phyloP scores from a whole-genome alignment of 2,329 filamentous ascomycete species.

The Coleophoma crateriformis region DNA sequence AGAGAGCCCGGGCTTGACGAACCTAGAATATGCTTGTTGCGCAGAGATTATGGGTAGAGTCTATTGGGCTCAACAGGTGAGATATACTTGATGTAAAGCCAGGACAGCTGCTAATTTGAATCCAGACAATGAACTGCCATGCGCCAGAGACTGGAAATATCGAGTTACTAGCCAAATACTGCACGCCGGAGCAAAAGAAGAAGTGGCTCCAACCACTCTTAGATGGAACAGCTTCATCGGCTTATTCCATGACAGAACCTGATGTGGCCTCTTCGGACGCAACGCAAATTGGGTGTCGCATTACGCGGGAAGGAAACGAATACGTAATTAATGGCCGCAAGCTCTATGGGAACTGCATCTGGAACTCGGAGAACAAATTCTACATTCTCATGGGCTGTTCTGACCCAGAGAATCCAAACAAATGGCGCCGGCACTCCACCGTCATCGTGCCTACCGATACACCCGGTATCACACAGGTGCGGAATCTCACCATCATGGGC shows the following conservation, averaged over 20 bases:
- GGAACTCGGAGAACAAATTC: conserved; percentile 23
- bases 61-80: conserved; percentile 32
- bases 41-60: conserved; percentile 39
- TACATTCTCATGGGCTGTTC: conserved; percentile 27
- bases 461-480: conserved; percentile 30
- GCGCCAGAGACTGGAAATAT: conserved; percentile 46
- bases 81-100: not conserved
- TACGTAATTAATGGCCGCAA: conserved; percentile 37
- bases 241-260: conserved; percentile 46
- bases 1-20: conserved; percentile 37
- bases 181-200: conserved; percentile 41
- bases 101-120: not conserved
- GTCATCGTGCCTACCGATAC: conserved; percentile 32
- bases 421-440: conserved; percentile 33
- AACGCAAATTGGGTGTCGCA: conserved; percentile 36
- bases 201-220: conserved; percentile 42
- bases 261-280: conserved; percentile 43
- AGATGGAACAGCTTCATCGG: conserved; percentile 40
- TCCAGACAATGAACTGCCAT: conserved; percentile 36
- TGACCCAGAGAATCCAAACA: conserved; percentile 31
- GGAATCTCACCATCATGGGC: conserved; percentile 35
- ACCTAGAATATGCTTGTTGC: conserved; percentile 38
- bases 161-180: conserved; percentile 46
- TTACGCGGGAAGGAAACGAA: conserved; percentile 29
- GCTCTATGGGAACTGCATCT: conserved; percentile 33